Evolutionary conservation across 805 yeast genomes (phyloP), one percentile per base, ranked within the genome.

Genomic region (Pichia cephalocereana): DNA sequence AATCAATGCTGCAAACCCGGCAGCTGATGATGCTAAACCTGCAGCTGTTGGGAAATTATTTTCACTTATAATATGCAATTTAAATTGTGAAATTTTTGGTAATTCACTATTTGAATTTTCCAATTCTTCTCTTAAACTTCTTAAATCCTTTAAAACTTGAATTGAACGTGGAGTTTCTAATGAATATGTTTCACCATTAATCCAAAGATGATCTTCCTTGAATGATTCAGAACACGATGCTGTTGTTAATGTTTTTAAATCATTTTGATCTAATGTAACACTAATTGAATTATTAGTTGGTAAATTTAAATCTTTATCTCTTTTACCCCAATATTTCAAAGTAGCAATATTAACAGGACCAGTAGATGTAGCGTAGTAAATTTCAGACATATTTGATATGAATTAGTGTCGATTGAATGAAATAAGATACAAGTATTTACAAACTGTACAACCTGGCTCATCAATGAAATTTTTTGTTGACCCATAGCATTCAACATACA

Each of bases 21-120:
- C 98, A 14, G 99, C 99, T 6, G 96, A 85, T 1, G 96, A 88
- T 0, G 99, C 99, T 57, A 93, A 76, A 3, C 99, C 99, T 7
- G 99, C 99, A 32, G 99, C 99, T 27, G 99, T 93, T 46, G 99
- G 99, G 75, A 93, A 93, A 69, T 93, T 93, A 71, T 93, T 93
- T 63, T 88, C 96, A 28, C 95, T 82, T 14, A 87, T 95, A 56
- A 93, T 85, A 58, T 82, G 87, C 49, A 93, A 71, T 45, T 76
- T 74, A 77, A 77, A 80, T 18, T 70, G 58, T 32, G 91, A 76
- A 50, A 89, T 71, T 58, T 70, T 73, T 39, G 90, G 86, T 54
- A 83, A 67, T 1, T 69, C 51, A 0, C 72, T 37, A 60, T 86
- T 79, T n/a, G 57, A 53, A 2, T 55, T 56, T 66, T 90, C 97